These are phyloP conservation scores for Magnolia officinalis DNA, from an alignment of 164 flowering plant species.

Conservation along the genomic window DNA sequence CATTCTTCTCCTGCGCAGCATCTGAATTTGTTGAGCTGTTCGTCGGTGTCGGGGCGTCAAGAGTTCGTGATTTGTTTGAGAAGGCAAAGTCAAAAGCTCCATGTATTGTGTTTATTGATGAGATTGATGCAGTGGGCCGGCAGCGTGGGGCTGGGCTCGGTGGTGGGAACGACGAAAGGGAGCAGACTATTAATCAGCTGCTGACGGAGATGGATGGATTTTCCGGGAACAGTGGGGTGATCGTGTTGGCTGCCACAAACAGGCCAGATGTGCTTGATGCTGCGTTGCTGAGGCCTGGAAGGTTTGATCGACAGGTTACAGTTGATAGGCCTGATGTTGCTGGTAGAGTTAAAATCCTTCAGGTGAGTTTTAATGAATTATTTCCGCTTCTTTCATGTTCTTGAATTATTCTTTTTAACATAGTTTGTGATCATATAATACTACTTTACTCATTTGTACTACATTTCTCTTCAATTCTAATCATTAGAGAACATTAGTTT, in stretches of 20 bases:
- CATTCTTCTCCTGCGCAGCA: constrained; percentile 90
- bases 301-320: constrained; percentile 93
- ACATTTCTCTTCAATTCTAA: background rate
- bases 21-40: constrained; percentile 94
- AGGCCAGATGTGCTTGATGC: constrained; percentile 95
- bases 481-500: no score
- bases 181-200: constrained; percentile 93
- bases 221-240: constrained; percentile 83
- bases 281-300: constrained; percentile 92
- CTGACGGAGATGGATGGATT: constrained; percentile 98
- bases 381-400: background rate
- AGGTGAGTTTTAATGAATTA: constrained; percentile 35
- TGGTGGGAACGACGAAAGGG: constrained; percentile 97
- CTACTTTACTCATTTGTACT: background rate
- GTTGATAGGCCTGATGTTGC: constrained; percentile 96
- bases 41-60: constrained; percentile 97
- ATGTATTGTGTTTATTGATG: constrained; percentile 96
- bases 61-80: constrained; percentile 92
- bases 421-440: background rate
- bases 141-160: constrained; percentile 95
- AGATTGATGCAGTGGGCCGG: constrained; percentile 98
- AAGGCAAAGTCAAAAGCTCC: constrained; percentile 94
- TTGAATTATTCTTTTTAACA: background rate
- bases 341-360: constrained; percentile 88
- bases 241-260: constrained; percentile 90